phyloP scores from a whole-genome alignment of 805 yeast species.

The Wickerhamiella hasegawae region DNA sequence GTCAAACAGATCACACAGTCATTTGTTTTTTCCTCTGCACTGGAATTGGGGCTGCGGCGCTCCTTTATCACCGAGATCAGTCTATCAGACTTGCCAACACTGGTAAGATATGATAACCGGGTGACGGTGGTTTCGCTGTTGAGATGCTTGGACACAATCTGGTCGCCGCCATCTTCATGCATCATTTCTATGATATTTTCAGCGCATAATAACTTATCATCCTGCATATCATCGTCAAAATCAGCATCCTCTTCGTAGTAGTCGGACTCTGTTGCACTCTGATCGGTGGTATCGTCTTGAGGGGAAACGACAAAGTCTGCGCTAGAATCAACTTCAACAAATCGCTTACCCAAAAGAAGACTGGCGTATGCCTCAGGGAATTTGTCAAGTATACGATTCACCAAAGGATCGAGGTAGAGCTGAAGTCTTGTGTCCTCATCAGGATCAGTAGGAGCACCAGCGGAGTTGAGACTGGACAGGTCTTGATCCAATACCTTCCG shows the following conservation, averaged over 20 bases:
- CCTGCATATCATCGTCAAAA: not conserved
- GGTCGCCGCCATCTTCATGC: not conserved
- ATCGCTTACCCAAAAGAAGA: too few relatives aligned
- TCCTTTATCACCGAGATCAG: not conserved
- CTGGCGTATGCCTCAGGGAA: too few relatives aligned
- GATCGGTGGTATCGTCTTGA: too few relatives aligned
- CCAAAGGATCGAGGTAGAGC: too few relatives aligned
- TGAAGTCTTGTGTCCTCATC: too few relatives aligned
- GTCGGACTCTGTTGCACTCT: too few relatives aligned
- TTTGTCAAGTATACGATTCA: too few relatives aligned
- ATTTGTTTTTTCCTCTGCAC: not conserved
- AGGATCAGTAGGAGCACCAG: too few relatives aligned
- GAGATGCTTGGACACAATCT: not conserved
- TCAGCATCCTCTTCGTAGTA: not conserved
- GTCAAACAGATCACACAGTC: conserved; percentile 76
- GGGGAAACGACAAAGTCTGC: too few relatives aligned
- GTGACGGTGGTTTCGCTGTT: not conserved
- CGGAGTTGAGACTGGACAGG: too few relatives aligned
- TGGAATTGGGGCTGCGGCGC: not conserved
- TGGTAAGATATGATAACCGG: not conserved
- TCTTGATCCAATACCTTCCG: too few relatives aligned
- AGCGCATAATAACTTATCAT: not conserved
- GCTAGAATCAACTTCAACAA: too few relatives aligned
- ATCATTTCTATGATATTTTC: not conserved
- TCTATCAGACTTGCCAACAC: not conserved